These are phyloP conservation scores for Guyanaporus albipodus DNA, from an alignment of 768 basidiomycete genomes.

Conservation along the genomic window DNA sequence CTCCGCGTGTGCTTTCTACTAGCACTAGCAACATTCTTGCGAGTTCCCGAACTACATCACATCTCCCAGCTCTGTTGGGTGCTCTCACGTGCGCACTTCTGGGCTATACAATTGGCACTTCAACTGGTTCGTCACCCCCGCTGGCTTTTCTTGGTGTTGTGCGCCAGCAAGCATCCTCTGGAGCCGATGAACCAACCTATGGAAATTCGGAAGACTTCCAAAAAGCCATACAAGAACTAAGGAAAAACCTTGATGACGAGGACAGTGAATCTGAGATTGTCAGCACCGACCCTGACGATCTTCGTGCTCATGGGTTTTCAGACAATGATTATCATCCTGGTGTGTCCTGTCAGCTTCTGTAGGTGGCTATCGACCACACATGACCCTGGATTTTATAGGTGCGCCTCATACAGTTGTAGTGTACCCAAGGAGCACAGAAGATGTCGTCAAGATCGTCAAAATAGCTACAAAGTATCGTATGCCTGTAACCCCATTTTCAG, in stretches of 20 bases:
- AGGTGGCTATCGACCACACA: too few relatives aligned
- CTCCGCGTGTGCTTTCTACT: conserved; percentile 2
- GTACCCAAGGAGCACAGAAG: conserved; percentile 67
- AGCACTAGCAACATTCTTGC: conserved; percentile 3
- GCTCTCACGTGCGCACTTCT: conserved; percentile 17
- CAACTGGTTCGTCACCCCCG: background rate
- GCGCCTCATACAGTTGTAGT: conserved; percentile 56
- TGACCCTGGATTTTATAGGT: conserved; percentile 24
- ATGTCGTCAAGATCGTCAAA: conserved; percentile 76
- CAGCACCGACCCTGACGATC: conserved; percentile 49
- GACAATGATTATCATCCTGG: conserved; percentile 49
- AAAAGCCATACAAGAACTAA: conserved; percentile 50
- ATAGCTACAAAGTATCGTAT: conserved; percentile 71
- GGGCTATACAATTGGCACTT: conserved; percentile 23
- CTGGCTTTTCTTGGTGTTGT: conserved; percentile 5
- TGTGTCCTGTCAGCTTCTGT: conserved; percentile 21
- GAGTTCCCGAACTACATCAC: background rate
- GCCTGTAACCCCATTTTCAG: conserved; percentile 76
- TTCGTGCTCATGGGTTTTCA: conserved; percentile 54
- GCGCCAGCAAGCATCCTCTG: background rate
- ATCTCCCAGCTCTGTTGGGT: conserved; percentile 10
- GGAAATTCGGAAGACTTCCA: conserved; percentile 52
- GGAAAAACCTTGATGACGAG: conserved; percentile 28
- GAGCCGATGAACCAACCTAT: conserved; percentile 33
- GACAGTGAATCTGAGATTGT: conserved; percentile 24